These are phyloP conservation scores for Xylariaceae sp. DNA, from an alignment of 2,329 filamentous ascomycete genomes.

Conservation along the genomic window DNA sequence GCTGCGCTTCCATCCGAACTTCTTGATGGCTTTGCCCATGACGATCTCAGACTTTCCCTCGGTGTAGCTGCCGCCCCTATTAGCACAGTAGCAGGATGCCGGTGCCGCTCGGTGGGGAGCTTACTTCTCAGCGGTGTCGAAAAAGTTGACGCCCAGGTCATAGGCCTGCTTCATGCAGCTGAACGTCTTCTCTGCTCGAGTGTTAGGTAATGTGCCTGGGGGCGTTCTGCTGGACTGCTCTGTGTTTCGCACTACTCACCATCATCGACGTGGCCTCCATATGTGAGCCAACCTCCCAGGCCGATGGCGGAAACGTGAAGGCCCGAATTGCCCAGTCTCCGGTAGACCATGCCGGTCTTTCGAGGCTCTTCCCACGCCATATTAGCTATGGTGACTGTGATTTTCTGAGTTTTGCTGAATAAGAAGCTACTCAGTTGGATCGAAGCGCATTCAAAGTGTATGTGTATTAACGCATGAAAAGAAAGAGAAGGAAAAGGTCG, in stretches of 20 bases:
- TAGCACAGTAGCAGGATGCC: neutral
- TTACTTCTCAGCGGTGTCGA: constrained; percentile 43
- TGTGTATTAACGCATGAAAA: no score
- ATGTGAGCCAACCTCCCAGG: constrained; percentile 27
- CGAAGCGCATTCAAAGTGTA: no score
- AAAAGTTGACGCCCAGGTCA: constrained; percentile 46
- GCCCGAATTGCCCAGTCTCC: constrained; percentile 8
- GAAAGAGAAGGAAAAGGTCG: no score
- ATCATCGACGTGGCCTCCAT: constrained; percentile 24
- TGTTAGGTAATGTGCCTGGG: neutral
- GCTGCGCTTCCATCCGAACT: constrained; percentile 44
- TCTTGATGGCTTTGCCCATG: constrained; percentile 44
- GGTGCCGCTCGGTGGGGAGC: neutral
- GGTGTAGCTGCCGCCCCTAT: constrained; percentile 23
- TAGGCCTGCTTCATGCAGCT: constrained; percentile 40
- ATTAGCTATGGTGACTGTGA: neutral
- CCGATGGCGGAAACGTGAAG: constrained; percentile 28
- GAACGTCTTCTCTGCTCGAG: constrained; percentile 17
- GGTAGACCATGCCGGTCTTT: constrained; percentile 9
- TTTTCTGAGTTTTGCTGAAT: no score
- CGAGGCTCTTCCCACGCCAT: constrained; percentile 10
- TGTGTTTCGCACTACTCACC: constrained; percentile 1
- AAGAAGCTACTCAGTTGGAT: no score
- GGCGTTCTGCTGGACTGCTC: neutral
- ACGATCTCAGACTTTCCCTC: constrained; percentile 41